Evolutionary conservation across 495 filamentous ascomycete genomes (phyloP), one percentile per base, ranked within the genome.

Genomic region (Xylaria nigripes): DNA sequence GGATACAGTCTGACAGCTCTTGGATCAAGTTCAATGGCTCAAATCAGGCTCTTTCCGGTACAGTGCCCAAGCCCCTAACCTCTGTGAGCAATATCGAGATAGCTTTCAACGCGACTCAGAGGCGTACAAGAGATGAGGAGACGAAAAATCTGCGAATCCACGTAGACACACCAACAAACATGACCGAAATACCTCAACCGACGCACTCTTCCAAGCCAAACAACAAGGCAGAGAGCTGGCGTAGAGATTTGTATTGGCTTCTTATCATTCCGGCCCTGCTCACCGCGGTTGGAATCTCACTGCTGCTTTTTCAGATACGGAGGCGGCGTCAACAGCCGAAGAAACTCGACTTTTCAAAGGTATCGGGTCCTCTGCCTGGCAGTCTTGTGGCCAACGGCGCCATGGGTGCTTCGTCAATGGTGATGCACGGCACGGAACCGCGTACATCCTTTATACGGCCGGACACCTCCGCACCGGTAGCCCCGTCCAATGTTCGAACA

Each of bases 11-110:
- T 2, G 67, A 81, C 1, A 66, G 74, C 7, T 65, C 79, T 13
- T 95, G 89, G 90, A 70, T 93, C 9, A 72, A 70, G 1, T 88
- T 88, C 56, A 79, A 87, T 58, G 46, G 76, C 10, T 64, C 61
- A 9, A 80, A 76, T 36, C 66, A 76, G 54, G 76, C 74, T 2
- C 70, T 94, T 5, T 77, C 70, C 19, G 89, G 90, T 6, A 70
- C 76, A 12, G 81, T 86, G 21, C 87, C 90, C 1, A 27, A 62
- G 7, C 58, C 47, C 0, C 19, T 54, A 23, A 44, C 9, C 24
- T 45, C 45, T 8, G 56, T 56, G 0, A 68, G 74, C 27, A 45
- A 73, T 7, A 68, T 79, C 38, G 60, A 57, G 0, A 63, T 86
- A n/a, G 68, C 69, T 25, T 62, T 88, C 42, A 77, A 66, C 10